Evolutionary conservation across 345 rosid species (phyloP), one percentile per base, ranked within the genome.

Genomic region (Citrus medica): DNA sequence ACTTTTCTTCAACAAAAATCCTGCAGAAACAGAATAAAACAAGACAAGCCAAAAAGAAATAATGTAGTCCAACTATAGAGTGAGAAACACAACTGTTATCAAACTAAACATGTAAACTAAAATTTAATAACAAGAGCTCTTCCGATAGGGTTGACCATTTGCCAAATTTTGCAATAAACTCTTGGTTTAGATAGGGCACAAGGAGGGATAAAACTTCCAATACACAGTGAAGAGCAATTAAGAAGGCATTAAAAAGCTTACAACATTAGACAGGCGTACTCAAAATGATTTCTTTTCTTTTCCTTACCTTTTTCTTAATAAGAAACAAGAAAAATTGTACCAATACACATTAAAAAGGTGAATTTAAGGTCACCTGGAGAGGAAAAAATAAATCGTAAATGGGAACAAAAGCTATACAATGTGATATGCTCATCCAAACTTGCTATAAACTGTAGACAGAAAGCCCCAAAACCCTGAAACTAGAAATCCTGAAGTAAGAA

Each of bases 1-100:
- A 86, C 99, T 97, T 84, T 90, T 97, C 88, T 94, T 97, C 88
- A 93, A 82, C 72, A 97, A 85, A 81, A 89, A 94, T 68, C 98
- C 99, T 97, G 92, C 81, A 89, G 67, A 69, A 59, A 78, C 60
- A 73, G 42, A 46, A 28, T 48, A 55, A 42, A 79, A 76, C 77
- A 33, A 37, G 5, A 73, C 13, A 48, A 69, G 25, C 22, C 67
- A 60, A 66, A 28, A 35, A 46, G 19, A 16, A 58, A 32, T 25
- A 73, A 10, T 46, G 32, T 48, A 40, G 22, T 24, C 17, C 40
- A 42, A 1, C 27, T 56, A 65, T 14, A 56, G 24, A 30, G 62
- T 32, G 21, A 13, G 61, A 27, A 53, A 4, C 6, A 35, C 5
- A 21, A 17, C 14, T 9, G 24, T 16, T 51, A 65, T 35, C 37